Base-by-base conservation (phyloP, 2,329 filamentous ascomycete species). In the Pseudopithomyces maydicus region DNA sequence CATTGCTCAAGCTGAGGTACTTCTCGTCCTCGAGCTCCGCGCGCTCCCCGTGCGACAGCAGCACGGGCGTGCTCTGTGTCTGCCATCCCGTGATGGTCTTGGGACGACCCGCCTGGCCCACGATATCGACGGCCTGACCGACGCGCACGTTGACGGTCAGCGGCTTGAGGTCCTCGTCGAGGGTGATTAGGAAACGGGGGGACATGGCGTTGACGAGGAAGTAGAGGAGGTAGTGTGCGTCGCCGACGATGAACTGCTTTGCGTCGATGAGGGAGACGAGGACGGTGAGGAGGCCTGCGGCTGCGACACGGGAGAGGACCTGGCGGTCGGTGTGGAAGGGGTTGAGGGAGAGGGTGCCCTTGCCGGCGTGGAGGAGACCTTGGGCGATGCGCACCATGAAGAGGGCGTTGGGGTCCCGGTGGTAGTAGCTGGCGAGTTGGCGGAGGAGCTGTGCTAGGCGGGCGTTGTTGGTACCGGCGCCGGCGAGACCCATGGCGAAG, bases 31-130 rank as follows among this genome's bases (percentile, higher is more conserved):
- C 95, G 49, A 99, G 82, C 82, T 99, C 95, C 10, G 95, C 95
- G 69, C 96, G 85, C 82, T 99, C 95, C 29, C 96, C 95, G 72
- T 97, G 90, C n/a, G 91, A 89, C 68, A 99, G 81, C 57, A 99
- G 82, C 45, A 99, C 95, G 0, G 95, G 95, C n/a, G 95, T 99
- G 81, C 91, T 97, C 82, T 99, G 95, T 64, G 95, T 99, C 80
- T 99, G 95, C 95, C 95, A 99, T 52, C 95, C 95, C 10, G 95
- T 99, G 70, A 99, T 99, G 2, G 95, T 99, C 88, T 99, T 98
- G 66, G 95, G 95, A 61, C 94, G 87, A 74, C 95, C 95, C 12
- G 96, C 95, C 78, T 98, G 95, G 50, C 95, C 96, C 39, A 99
- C 95, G 41, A 99, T 93, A 74, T 99, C 95, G 19, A 99, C 96